Evolutionary conservation across 1,284 basidiomycete species (phyloP).

Genomic region (Malassezia sp.): DNA sequence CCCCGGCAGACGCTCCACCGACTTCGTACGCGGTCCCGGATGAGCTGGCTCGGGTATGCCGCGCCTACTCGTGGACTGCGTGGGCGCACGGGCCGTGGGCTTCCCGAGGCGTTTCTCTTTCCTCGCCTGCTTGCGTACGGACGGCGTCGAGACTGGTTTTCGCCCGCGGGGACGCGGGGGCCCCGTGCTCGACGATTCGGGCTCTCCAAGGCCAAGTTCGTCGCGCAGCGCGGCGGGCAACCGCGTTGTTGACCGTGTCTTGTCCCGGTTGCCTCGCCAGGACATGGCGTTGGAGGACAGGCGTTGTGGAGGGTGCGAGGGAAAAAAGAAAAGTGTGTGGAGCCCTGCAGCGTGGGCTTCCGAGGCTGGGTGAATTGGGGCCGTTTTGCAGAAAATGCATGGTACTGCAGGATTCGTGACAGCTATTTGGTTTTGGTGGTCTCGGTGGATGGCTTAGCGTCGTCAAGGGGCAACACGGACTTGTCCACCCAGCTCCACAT

Average conservation of each 20-base stretch:
- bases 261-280: constrained; percentile 11
- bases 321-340: background rate
- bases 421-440: background rate
- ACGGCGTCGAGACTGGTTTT: background rate
- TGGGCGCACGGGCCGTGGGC: no score
- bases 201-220: constrained; percentile 28
- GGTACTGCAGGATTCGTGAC: no score
- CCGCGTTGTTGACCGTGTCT: constrained; percentile 25
- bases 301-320: background rate
- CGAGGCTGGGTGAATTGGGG: no score
- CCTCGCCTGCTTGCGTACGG: constrained; percentile 10
- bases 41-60: no score
- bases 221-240: constrained; percentile 35
- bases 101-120: constrained; percentile 13
- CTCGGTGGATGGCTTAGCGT: no score
- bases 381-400: no score
- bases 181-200: background rate
- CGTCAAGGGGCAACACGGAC: no score
- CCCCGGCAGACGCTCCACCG: no score
- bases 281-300: no score
- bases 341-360: no score
- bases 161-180: background rate
- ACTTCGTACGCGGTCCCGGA: no score
- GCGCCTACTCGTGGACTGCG: no score
- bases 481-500: constrained; percentile 36